Base-by-base conservation (phyloP, 306 rosid genomes). In the Benincasa hispida region DNA sequence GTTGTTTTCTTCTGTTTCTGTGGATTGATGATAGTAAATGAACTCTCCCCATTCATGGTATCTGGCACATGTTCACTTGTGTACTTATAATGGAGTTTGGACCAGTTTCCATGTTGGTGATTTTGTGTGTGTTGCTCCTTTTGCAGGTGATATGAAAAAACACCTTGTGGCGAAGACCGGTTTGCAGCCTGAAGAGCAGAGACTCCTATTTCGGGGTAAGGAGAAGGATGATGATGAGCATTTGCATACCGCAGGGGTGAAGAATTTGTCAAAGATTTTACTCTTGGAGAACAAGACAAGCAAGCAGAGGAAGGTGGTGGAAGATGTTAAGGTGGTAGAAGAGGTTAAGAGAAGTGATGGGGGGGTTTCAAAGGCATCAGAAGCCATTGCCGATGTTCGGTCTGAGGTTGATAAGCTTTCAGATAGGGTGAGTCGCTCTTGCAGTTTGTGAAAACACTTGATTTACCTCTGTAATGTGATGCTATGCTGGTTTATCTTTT, bases 111-210 rank as follows among this genome's bases (percentile, higher is more conserved):
- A 63, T 53, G 74, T n/a, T 54, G 78, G 58, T 76, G 34, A 75
- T 45, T 76, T 81, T 61, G 75, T 78, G 78, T 72, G 75, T 63
- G 61, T 60, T 50, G 55, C 70, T 30, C 76, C 81, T 42, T 22
- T 78, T 34, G 25, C 87, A 93, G 98, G 92, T 84, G 97, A 93
- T 76, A 75, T 88, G 63, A 91, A 93, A 85, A 84, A 83, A 13
- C 68, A 76, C 48, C 88, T 91, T 39, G 79, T 80, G 22, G 87
- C 86, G 39, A 89, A 83, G 86, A 85, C 92, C 63, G 90, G 92
- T 80, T 83, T 93, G 82, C 77, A 74, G 83, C 89, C 89, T 28
- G 79, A 82, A 70, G 91, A 82, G 78, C 98, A 91, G 82, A 83
- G 84, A 19, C 94, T 91, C 32, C 86, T 88, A 78, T 91, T 90